Conservation (phyloP, 176 grass and related monocot genomes). For the Musa acuminata region DNA sequence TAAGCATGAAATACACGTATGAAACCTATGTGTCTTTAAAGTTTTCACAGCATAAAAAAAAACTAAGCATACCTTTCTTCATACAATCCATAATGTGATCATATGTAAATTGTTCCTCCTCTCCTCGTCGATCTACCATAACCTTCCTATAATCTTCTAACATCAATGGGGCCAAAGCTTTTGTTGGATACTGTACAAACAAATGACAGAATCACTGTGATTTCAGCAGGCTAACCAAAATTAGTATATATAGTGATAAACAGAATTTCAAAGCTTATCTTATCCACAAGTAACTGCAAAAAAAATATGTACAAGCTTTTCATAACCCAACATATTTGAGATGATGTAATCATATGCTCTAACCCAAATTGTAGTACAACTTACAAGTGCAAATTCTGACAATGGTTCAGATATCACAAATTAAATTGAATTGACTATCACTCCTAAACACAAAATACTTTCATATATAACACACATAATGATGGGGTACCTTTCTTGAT, state of each 20-base stretch:
- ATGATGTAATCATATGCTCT: too few relatives aligned
- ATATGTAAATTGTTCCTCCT: slow-evolving; percentile 66
- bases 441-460: not conserved
- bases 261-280: not conserved
- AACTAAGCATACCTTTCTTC: slow-evolving; percentile 63
- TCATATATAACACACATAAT: not conserved
- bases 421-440: not conserved
- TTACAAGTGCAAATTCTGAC: not conserved
- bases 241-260: not conserved
- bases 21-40: not conserved
- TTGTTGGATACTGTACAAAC: slow-evolving; percentile 85
- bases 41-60: not conserved
- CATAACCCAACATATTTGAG: not conserved
- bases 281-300: not conserved
- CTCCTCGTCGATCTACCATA: slow-evolving; percentile 61
- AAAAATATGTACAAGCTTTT: not conserved
- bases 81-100: slow-evolving; percentile 66
- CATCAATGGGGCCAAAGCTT: slow-evolving; percentile 93
- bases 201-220: slow-evolving; percentile 10
- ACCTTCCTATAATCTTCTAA: slow-evolving; percentile 91
- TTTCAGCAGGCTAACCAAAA: not conserved
- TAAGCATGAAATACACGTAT: not conserved
- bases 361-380: not conserved
- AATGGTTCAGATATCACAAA: not conserved
- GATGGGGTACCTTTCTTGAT: not conserved